These are phyloP conservation scores for Aspergillus sclerotioniger DNA, from an alignment of 495 filamentous ascomycete species.

Conservation along the genomic window DNA sequence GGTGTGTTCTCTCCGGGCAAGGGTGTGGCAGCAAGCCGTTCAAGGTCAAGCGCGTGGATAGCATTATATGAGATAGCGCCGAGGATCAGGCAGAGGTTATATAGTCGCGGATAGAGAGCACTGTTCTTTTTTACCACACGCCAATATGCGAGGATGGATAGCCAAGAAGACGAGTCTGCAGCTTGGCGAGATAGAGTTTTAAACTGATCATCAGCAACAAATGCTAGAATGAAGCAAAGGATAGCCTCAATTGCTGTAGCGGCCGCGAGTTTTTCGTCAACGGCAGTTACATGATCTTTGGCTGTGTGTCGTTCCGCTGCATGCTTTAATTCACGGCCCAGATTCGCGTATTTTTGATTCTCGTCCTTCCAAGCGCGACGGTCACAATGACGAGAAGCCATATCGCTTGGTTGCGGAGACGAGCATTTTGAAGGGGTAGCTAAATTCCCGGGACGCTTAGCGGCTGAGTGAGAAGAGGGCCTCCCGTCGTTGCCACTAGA, in stretches of 20 bases:
- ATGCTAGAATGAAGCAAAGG: slow-evolving; percentile 49
- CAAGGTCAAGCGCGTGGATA: slow-evolving; percentile 45
- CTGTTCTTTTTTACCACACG: slow-evolving; percentile 41
- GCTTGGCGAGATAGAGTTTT: slow-evolving; percentile 32
- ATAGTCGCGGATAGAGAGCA: slow-evolving; percentile 34
- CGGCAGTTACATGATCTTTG: slow-evolving; percentile 26
- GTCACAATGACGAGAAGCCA: slow-evolving; percentile 33
- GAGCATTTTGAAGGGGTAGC: slow-evolving; percentile 26
- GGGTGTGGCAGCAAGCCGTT: slow-evolving; percentile 40
- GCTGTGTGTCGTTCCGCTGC: slow-evolving; percentile 40
- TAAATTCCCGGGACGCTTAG: slow-evolving; percentile 28
- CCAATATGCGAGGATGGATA: slow-evolving; percentile 50
- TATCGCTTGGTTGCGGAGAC: slow-evolving; percentile 27
- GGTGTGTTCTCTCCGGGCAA: slow-evolving; percentile 41
- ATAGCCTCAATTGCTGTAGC: slow-evolving; percentile 48
- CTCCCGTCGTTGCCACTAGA: slow-evolving; percentile 31
- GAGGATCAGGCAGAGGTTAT: slow-evolving; percentile 44
- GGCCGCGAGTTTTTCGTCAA: slow-evolving; percentile 42
- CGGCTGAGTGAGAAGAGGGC: slow-evolving; percentile 25
- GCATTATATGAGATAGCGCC: slow-evolving; percentile 48
- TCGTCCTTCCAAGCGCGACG: slow-evolving; percentile 47
- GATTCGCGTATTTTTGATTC: slow-evolving; percentile 37
- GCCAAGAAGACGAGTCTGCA: slow-evolving; percentile 46
- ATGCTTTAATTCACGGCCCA: slow-evolving; percentile 51
- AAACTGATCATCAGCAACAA: slow-evolving; percentile 45